Evolutionary conservation across 2,329 filamentous ascomycete species (phyloP).

Genomic region (Teratosphaeriaceae sp.): DNA sequence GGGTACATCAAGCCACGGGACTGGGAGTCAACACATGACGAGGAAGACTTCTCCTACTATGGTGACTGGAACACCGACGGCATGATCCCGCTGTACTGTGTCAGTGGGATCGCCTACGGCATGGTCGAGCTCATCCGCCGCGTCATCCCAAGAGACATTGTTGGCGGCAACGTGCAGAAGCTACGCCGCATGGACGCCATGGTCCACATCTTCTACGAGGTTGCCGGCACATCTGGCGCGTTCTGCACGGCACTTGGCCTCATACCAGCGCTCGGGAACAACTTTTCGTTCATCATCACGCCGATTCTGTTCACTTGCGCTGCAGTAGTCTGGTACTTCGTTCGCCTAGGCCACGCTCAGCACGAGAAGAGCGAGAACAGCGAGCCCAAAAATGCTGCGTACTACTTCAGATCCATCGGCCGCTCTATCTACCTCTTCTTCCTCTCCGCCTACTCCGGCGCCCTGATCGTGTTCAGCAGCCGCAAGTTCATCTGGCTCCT

Average conservation of each 20-base stretch:
- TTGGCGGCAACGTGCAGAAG: constrained; percentile 1
- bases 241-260: not conserved
- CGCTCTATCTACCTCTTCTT: not conserved
- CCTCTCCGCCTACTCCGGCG: not conserved
- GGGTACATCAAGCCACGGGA: not conserved
- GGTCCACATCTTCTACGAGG: constrained; percentile 1
- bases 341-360: not conserved
- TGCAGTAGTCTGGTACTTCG: not conserved
- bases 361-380: not conserved
- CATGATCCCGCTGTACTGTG: not conserved
- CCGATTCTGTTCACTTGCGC: not conserved
- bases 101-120: not conserved
- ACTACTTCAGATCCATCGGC: not conserved
- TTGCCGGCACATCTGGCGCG: not conserved
- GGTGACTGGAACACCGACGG: not conserved
- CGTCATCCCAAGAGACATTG: not conserved
- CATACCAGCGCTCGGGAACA: not conserved
- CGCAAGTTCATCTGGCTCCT: constrained; percentile 1
- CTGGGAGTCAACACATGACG: not conserved
- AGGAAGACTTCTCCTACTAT: not conserved
- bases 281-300: not conserved
- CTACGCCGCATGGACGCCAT: not conserved
- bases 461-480: not conserved
- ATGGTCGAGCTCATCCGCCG: constrained; percentile 1
- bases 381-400: not conserved